Evolutionary conservation across 2,329 filamentous ascomycete genomes (phyloP).

Genomic region (Teratosphaeria viscida): DNA sequence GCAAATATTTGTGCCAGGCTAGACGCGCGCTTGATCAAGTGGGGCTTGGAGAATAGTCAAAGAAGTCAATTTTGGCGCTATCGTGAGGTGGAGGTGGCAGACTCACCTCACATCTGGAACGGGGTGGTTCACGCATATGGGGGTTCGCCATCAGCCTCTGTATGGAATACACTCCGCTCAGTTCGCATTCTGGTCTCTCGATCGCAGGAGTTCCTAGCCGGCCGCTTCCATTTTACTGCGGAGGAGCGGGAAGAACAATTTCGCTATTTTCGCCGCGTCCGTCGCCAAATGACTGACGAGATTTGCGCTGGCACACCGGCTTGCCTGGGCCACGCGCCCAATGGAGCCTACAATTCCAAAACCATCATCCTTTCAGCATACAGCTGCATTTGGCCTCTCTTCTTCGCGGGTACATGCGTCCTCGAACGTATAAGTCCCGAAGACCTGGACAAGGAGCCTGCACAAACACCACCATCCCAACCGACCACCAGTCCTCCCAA

Average conservation of each 20-base stretch:
- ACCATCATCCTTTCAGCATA: conserved; percentile 21
- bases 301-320: conserved; percentile 19
- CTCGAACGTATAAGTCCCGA: conserved; percentile 17
- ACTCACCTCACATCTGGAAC: conserved; percentile 22
- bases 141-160: conserved; percentile 9
- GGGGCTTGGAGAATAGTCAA: conserved; percentile 14
- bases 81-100: conserved; percentile 16
- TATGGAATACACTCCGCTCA: conserved; percentile 19
- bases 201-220: conserved; percentile 17
- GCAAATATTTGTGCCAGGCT: conserved; percentile 12
- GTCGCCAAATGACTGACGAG: conserved; percentile 22
- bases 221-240: conserved; percentile 9
- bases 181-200: conserved; percentile 22
- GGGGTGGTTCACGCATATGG: conserved; percentile 18
- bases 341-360: conserved; percentile 10
- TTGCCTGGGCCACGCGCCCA: conserved; percentile 19
- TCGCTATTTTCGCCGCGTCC: conserved; percentile 16
- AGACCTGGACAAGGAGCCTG: conserved; percentile 1
- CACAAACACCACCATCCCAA: not conserved
- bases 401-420: conserved; percentile 24
- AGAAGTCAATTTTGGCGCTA: conserved; percentile 16
- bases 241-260: conserved; percentile 11
- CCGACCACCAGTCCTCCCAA: not conserved
- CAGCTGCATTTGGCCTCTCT: conserved; percentile 22
- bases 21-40: conserved; percentile 19